Evolutionary conservation across 2,329 filamentous ascomycete species (phyloP).

Genomic region (Paecilomyces sp.): DNA sequence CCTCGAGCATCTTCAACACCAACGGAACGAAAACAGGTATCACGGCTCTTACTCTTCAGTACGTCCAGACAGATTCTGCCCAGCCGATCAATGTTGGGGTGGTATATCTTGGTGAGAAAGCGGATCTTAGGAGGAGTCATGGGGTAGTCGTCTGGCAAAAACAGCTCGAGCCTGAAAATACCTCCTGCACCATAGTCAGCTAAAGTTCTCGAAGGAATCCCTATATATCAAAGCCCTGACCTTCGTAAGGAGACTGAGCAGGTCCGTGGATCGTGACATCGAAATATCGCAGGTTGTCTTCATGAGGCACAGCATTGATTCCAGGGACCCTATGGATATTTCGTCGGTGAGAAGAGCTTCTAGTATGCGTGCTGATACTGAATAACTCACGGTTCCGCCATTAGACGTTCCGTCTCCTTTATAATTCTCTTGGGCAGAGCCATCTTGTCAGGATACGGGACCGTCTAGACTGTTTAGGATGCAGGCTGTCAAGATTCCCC

Average conservation of each 20-base stretch:
- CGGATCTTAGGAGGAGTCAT: constrained; percentile 99
- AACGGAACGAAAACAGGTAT: constrained; percentile 1
- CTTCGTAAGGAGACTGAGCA: constrained; percentile 88
- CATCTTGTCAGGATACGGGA: constrained; percentile 31
- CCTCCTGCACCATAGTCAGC: constrained; percentile 48
- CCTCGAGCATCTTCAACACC: background rate
- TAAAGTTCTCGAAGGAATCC: constrained; percentile 3
- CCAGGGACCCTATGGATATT: constrained; percentile 66
- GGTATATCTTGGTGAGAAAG: constrained; percentile 98
- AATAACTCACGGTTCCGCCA: constrained; percentile 79
- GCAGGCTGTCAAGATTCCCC: background rate
- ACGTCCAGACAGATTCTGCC: constrained; percentile 96
- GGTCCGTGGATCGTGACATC: constrained; percentile 95
- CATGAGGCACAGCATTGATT: constrained; percentile 91
- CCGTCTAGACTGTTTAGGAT: background rate
- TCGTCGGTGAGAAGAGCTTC: background rate
- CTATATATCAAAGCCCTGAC: constrained; percentile 41
- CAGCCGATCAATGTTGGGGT: constrained; percentile 96
- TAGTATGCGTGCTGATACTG: constrained; percentile 1
- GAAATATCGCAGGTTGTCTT: constrained; percentile 96
- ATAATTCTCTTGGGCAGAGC: constrained; percentile 92
- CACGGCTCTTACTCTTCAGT: constrained; percentile 69
- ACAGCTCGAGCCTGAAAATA: constrained; percentile 93
- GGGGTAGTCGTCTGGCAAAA: constrained; percentile 96
- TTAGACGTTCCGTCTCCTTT: constrained; percentile 96